Conservation (phyloP, 2,329 filamentous ascomycete species). For the Paecilomyces formosus region DNA sequence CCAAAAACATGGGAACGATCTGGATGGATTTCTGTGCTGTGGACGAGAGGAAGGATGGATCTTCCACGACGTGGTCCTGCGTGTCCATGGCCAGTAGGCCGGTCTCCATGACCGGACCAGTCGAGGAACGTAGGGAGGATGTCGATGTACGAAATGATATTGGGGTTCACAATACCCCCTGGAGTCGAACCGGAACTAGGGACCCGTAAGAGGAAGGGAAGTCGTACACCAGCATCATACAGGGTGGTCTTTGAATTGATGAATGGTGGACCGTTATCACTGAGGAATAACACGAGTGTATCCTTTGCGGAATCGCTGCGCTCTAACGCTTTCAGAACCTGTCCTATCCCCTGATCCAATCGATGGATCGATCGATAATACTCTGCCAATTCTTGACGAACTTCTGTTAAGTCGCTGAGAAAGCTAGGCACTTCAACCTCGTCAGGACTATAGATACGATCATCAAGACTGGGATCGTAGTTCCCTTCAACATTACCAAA, state of each 20-base stretch:
- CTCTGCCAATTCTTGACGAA: conserved; percentile 36
- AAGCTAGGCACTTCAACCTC: conserved; percentile 37
- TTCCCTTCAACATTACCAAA: conserved; percentile 38
- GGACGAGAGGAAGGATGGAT: conserved; percentile 34
- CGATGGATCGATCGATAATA: conserved; percentile 37
- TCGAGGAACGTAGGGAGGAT: conserved; percentile 41
- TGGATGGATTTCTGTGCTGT: conserved; percentile 7
- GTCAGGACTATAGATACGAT: conserved; percentile 17
- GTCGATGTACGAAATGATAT: conserved; percentile 41
- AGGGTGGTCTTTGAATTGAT: conserved; percentile 47
- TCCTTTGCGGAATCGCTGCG: conserved; percentile 15
- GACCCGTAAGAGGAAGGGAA: conserved; percentile 36
- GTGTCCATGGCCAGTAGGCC: neutral
- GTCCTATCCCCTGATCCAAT: conserved; percentile 31
- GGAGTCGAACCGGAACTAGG: conserved; percentile 16
- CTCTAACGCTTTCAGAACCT: conserved; percentile 19
- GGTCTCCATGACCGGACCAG: conserved; percentile 22
- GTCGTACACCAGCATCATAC: conserved; percentile 40
- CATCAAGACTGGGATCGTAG: conserved; percentile 16
- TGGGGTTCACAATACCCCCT: conserved; percentile 28
- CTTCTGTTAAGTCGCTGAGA: conserved; percentile 33
- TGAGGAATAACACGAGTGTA: conserved; percentile 42
- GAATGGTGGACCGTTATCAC: conserved; percentile 45
- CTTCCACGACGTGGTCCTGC: conserved; percentile 19
- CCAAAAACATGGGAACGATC: conserved; percentile 38